phyloP scores from a whole-genome alignment of 305 asterid species.

The Nicotiana rustica region DNA sequence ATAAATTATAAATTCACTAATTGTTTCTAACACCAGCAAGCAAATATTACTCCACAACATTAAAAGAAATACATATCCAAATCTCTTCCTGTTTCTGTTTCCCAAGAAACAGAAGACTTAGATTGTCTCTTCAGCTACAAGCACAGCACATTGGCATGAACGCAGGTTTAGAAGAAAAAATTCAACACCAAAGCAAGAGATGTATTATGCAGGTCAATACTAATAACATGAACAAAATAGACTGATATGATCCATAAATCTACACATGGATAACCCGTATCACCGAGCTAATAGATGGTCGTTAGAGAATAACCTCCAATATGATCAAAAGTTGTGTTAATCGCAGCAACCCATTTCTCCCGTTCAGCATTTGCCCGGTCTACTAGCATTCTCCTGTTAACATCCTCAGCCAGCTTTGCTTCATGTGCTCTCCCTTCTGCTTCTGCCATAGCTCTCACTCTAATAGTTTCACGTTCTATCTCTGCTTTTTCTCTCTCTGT shows the following conservation, averaged over 20 bases:
- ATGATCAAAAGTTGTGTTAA: slow-evolving; percentile 91
- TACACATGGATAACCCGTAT: slow-evolving; percentile 10
- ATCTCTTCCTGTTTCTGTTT: slow-evolving; percentile 8
- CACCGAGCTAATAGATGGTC: slow-evolving; percentile 15
- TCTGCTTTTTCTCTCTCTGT: slow-evolving; percentile 89
- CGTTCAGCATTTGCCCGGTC: slow-evolving; percentile 93
- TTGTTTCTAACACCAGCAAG: slow-evolving; percentile 3
- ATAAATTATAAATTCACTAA: neutral
- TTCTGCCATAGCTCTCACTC: slow-evolving; percentile 79
- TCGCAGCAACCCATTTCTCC: slow-evolving; percentile 93
- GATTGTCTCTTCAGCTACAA: neutral
- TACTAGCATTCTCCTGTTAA: slow-evolving; percentile 74
- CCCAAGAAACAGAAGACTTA: neutral
- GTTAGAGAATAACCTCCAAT: slow-evolving; percentile 73
- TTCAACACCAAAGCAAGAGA: neutral
- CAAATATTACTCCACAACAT: slow-evolving; percentile 24
- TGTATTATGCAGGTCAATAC: neutral
- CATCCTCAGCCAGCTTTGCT: slow-evolving; percentile 94
- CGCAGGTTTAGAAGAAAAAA: neutral
- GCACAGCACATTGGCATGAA: slow-evolving; percentile 19
- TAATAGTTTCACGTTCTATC: slow-evolving; percentile 90
- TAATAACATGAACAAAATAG: neutral
- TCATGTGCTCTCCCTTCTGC: slow-evolving; percentile 99
- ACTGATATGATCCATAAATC: slow-evolving; percentile 22
- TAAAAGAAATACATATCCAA: neutral